Conservation (phyloP, 192 early-diverging fungal species). For the Gamsiella multidivaricata region DNA sequence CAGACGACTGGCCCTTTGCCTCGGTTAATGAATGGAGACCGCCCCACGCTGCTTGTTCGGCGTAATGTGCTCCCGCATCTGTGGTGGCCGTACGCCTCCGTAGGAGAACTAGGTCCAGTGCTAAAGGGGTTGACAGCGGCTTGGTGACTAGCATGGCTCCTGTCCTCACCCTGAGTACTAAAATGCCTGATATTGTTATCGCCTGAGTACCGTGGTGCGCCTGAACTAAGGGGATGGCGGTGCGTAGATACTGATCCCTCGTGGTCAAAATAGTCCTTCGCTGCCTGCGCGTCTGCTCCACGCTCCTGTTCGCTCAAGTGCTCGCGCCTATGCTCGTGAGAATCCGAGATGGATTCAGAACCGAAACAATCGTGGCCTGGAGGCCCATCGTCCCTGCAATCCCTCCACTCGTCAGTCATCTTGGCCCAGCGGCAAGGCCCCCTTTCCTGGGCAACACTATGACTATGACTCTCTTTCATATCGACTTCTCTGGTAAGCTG, state of each 20-base stretch:
- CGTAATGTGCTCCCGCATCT: neutral
- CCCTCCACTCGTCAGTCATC: constrained; percentile 38
- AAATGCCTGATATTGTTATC: neutral
- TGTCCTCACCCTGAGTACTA: constrained; percentile 14
- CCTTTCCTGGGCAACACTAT: neutral
- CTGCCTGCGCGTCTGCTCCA: neutral
- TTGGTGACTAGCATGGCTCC: neutral
- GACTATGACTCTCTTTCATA: constrained; percentile 11
- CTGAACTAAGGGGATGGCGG: constrained; percentile 10
- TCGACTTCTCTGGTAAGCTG: constrained; percentile 11
- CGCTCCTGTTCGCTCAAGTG: constrained; percentile 7
- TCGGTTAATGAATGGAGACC: constrained; percentile 24
- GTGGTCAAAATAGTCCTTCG: constrained; percentile 18
- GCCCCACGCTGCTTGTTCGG: constrained; percentile 33
- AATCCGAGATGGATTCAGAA: neutral
- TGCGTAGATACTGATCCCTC: neutral
- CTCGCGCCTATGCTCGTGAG: neutral
- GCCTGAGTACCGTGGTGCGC: neutral
- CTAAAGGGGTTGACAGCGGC: constrained; percentile 24
- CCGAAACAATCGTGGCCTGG: constrained; percentile 19
- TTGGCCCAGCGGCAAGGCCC: constrained; percentile 34
- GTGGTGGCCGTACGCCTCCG: constrained; percentile 16
- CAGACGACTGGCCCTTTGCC: constrained; percentile 10
- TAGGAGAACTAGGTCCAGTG: constrained; percentile 39
- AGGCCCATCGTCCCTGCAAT: constrained; percentile 24